A percentile compares a stretch with the other conserved stretches of the same genome.
Evolutionary conservation across 805 yeast species (phyloP).

Genomic region (Lipomyces kockii): DNA sequence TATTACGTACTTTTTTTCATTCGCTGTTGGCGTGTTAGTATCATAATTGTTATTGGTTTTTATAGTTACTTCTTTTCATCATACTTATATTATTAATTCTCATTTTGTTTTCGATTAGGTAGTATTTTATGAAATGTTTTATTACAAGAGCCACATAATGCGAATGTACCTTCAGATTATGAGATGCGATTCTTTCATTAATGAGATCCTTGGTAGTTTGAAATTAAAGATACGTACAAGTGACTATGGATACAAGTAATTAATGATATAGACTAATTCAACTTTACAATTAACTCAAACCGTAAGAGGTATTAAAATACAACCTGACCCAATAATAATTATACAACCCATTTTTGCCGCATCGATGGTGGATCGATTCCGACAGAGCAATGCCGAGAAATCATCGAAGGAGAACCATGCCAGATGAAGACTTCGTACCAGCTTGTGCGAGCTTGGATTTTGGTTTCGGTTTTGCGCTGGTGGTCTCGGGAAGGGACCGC

Average conservation of each 20-base stretch:
- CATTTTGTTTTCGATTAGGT: not conserved
- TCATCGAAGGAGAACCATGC: not conserved
- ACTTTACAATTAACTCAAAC: too few species aligned
- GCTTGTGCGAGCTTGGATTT: not conserved
- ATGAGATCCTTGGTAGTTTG: not conserved
- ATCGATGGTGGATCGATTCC: not conserved
- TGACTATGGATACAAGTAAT: not conserved
- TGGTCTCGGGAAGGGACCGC: not conserved
- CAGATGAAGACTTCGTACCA: not conserved
- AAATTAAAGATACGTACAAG: not conserved
- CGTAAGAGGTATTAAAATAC: slow-evolving; percentile 1
- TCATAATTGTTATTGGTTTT: not conserved
- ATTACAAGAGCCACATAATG: not conserved
- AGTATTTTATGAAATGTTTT: not conserved
- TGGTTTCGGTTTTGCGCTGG: not conserved
- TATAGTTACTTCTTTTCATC: not conserved
- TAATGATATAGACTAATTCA: not conserved
- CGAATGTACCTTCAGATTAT: not conserved
- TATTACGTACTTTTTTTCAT: not conserved
- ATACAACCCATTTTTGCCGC: not conserved
- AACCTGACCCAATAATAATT: slow-evolving; percentile 1
- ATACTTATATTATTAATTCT: not conserved
- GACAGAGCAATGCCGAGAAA: not conserved
- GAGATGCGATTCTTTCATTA: not conserved
- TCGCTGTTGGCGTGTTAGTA: not conserved